Evolutionary conservation across 768 basidiomycete species (phyloP), one percentile per base, ranked within the genome.

Genomic region (Tulasnella sp.): DNA sequence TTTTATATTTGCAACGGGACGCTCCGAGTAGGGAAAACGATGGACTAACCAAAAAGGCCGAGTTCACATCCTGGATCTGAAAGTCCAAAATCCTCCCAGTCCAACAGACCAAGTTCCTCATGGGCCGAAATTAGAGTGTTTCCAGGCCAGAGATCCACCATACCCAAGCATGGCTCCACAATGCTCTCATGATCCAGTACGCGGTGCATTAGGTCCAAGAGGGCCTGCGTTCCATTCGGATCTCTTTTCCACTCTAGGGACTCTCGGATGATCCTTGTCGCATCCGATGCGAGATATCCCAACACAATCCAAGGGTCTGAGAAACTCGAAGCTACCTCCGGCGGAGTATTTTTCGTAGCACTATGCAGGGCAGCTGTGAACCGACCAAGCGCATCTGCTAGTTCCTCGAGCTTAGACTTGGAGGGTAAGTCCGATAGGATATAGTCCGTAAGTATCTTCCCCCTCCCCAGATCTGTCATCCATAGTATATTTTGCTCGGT

Each of bases 81-180:
- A 26, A 74, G 44, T 20, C 74, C 74, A 37, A 74, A 74, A 39
- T 57, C 5, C 16, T 74, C 74, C 74, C 74, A 74, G 55, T 74
- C 74, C 23, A 74, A 29, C 16, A 74, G 74, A 23, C 74, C 40
- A 18, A 40, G 46, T 2, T 74, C 51, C 23, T 46, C 74, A 13
- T 46, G 13, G 0, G 13, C 5, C 15, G n/a, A n/a, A 46, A 74
- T n/a, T 29, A 51, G 32, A 20, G 46, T 48, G 23, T 35, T 48
- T 55, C 74, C 74, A 20, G 74, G 1, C 74, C 74, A 74, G 44
- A 74, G 20, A 48, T 74, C 74, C 26, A 74, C 74, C 42, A 74
- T 46, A 18, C 74, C 74, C 23, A 74, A n/a, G 11, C 74, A 74
- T 18, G 42, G 51, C 29, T 74, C 74, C 26, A 6, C 18, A 35